A percentile compares a stretch with the other conserved stretches of the same genome.
Evolutionary conservation across 306 rosid species (phyloP).

Genomic region (Crotalaria pallida): DNA sequence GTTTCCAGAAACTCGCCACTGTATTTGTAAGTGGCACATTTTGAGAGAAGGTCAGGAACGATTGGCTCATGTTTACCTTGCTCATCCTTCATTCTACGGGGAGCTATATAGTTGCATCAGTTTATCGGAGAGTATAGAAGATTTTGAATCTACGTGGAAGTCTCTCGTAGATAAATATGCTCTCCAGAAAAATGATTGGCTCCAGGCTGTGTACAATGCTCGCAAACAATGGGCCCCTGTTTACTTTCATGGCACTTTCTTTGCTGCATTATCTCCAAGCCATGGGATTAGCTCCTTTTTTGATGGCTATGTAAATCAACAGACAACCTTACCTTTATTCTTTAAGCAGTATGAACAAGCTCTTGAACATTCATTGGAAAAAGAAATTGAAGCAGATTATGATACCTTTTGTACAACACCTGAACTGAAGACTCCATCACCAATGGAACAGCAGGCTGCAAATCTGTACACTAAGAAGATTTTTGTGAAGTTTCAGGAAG

Average conservation of each 20-base stretch:
- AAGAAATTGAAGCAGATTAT: conserved; percentile 67
- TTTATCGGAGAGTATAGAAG: conserved; percentile 55
- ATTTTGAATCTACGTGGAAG: conserved; percentile 61
- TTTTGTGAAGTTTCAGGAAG: conserved; percentile 72
- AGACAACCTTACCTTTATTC: conserved; percentile 58
- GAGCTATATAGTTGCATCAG: conserved; percentile 70
- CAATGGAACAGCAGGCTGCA: conserved; percentile 85
- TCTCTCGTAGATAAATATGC: conserved; percentile 52
- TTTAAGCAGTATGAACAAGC: conserved; percentile 72
- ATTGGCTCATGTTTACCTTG: conserved; percentile 65
- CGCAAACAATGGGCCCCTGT: conserved; percentile 86
- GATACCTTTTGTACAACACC: conserved; percentile 61
- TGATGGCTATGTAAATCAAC: conserved; percentile 74
- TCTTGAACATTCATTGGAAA: conserved; percentile 57
- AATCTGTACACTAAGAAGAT: conserved; percentile 56
- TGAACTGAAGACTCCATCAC: conserved; percentile 69
- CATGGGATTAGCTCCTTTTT: conserved; percentile 57
- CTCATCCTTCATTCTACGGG: conserved; percentile 63
- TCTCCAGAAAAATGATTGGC: conserved; percentile 69
- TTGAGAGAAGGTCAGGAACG: conserved; percentile 86
- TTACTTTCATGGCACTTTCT: conserved; percentile 67
- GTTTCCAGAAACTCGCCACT: conserved; percentile 59
- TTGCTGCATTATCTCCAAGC: conserved; percentile 54
- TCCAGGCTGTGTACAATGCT: conserved; percentile 74
- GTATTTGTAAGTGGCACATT: conserved; percentile 87